A percentile compares a stretch with the other conserved stretches of the same genome.
Evolutionary conservation across 2,329 filamentous ascomycete genomes (phyloP).

Genomic region (Hypoxylon sp.): DNA sequence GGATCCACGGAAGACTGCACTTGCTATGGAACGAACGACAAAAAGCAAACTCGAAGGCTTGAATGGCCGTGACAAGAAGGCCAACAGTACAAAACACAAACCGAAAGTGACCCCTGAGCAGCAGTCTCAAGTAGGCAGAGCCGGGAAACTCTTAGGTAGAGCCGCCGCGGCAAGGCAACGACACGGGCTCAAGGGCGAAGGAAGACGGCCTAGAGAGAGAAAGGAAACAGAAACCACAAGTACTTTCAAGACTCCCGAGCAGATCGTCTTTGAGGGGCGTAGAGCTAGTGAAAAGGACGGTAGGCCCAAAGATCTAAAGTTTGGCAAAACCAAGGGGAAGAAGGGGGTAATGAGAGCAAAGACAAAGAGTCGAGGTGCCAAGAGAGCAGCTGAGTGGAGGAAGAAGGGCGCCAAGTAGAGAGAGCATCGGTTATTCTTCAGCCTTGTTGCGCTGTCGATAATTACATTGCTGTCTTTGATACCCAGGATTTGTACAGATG

Average conservation of each 20-base stretch:
- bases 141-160: conserved; percentile 79
- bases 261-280: conserved; percentile 85
- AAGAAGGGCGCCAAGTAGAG: conserved; percentile 50
- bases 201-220: conserved; percentile 47
- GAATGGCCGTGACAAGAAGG: conserved; percentile 51
- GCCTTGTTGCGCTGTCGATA: conserved; percentile 1
- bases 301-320: conserved; percentile 72
- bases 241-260: conserved; percentile 73
- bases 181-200: conserved; percentile 52
- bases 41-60: conserved; percentile 56
- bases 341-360: conserved; percentile 57
- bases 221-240: conserved; percentile 27
- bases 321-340: conserved; percentile 68
- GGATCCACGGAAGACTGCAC: conserved; percentile 73
- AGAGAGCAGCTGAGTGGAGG: conserved; percentile 54
- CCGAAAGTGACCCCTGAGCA: conserved; percentile 79
- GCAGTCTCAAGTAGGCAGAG: conserved; percentile 80
- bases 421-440: conserved; percentile 23
- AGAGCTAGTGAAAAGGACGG: conserved; percentile 78
- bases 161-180: conserved; percentile 70
- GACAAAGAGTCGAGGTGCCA: conserved; percentile 52
- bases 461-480: conserved; percentile 23
- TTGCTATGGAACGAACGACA: conserved; percentile 66
- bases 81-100: conserved; percentile 69
- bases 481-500: conserved; percentile 21